Conservation (phyloP, 306 rosid genomes). For the Ormosia semicastrata region DNA sequence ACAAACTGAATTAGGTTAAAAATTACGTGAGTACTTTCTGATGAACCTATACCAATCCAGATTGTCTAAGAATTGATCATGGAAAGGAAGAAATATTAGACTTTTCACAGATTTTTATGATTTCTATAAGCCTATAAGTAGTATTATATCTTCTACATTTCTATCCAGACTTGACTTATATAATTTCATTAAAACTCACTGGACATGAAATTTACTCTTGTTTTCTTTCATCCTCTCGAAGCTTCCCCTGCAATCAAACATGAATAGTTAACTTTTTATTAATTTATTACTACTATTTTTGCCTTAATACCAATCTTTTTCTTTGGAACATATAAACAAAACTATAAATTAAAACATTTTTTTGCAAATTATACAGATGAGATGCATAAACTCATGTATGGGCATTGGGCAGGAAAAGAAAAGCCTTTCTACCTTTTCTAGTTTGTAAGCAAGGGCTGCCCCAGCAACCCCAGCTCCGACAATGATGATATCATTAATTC, state of each 20-base stretch:
- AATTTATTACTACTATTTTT: neutral
- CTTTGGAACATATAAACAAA: slow-evolving; percentile 4
- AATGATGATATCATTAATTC: slow-evolving; percentile 21
- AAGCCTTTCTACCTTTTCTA: slow-evolving; percentile 58
- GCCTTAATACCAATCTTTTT: neutral
- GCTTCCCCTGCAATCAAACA: neutral
- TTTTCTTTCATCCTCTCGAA: neutral
- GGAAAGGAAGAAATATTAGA: too few species aligned
- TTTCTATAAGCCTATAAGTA: neutral
- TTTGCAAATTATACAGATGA: neutral
- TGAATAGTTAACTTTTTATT: neutral
- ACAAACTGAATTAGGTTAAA: too few species aligned
- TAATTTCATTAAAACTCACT: neutral
- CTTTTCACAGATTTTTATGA: too few species aligned
- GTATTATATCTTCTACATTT: neutral
- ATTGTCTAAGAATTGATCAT: too few species aligned
- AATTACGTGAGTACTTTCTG: too few species aligned
- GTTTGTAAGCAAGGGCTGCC: slow-evolving; percentile 50
- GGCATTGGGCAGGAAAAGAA: neutral
- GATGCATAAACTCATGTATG: neutral
- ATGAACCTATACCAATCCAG: too few species aligned
- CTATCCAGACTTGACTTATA: neutral
- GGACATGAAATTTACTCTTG: neutral
- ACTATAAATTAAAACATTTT: neutral
- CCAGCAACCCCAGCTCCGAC: slow-evolving; percentile 60